phyloP scores from a whole-genome alignment of 495 filamentous ascomycete species.

The Annulohypoxylon stygium region DNA sequence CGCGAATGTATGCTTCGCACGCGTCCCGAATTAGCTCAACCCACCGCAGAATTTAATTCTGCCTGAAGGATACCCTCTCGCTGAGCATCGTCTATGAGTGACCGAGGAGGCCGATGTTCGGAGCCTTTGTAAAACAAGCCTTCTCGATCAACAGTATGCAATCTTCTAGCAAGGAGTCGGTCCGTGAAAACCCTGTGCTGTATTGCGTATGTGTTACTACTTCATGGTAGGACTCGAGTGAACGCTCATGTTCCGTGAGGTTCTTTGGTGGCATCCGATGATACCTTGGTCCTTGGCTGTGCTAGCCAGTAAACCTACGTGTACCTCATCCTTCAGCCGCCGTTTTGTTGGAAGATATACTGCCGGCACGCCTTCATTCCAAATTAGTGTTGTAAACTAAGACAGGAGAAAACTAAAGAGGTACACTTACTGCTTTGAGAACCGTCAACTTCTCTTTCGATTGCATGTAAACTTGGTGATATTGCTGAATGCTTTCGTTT shows the following conservation, averaged over 20 bases:
- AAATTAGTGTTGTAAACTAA: conserved; percentile 39
- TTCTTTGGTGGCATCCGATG: conserved; percentile 32
- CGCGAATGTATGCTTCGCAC: conserved; percentile 24
- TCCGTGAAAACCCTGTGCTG: conserved; percentile 30
- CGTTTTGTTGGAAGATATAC: conserved; percentile 57
- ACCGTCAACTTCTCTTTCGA: conserved; percentile 78
- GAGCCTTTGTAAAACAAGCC: conserved; percentile 24
- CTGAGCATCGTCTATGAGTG: conserved; percentile 24
- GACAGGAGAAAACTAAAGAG: not conserved
- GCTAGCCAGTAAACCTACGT: conserved; percentile 6
- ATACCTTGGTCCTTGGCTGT: conserved; percentile 27
- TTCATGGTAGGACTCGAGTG: conserved; percentile 24
- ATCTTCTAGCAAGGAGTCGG: conserved; percentile 34
- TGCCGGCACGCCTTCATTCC: conserved; percentile 61
- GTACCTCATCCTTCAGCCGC: conserved; percentile 34
- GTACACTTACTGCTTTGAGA: conserved; percentile 74
- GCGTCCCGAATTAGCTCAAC: conserved; percentile 24
- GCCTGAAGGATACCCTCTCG: conserved; percentile 29
- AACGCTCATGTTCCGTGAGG: conserved; percentile 14
- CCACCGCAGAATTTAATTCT: conserved; percentile 23
- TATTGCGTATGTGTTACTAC: conserved; percentile 31
- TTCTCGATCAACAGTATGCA: conserved; percentile 21
- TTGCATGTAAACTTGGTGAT: conserved; percentile 84
- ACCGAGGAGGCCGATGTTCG: conserved; percentile 38
- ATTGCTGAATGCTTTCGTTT: conserved; percentile 83